Conservation (phyloP, 2,329 filamentous ascomycete species). For the Dryadomyces quercivorus region DNA sequence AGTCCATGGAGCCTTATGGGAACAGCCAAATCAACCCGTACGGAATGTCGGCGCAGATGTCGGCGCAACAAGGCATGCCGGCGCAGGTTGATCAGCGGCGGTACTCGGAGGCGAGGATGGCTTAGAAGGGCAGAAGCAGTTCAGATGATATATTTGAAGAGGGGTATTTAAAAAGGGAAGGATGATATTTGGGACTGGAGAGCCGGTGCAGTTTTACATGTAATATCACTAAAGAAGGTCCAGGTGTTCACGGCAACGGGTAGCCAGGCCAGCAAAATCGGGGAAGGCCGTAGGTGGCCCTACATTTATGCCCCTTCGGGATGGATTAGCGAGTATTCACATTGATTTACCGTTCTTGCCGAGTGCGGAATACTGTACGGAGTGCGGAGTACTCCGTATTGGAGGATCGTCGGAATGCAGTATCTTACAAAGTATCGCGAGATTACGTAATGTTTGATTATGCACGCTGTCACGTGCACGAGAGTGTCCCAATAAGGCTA, state of each 20-base stretch:
- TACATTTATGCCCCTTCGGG: not conserved
- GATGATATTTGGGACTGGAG: not conserved
- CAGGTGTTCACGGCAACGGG: not conserved
- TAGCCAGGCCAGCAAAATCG: not conserved
- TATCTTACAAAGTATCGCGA: no score
- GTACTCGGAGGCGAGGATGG: constrained; percentile 26
- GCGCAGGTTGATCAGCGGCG: constrained; percentile 43
- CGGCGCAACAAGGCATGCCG: constrained; percentile 39
- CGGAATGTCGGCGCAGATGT: constrained; percentile 40
- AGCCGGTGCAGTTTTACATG: not conserved
- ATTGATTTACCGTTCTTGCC: not conserved
- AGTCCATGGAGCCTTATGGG: constrained; percentile 37
- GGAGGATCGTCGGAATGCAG: no score
- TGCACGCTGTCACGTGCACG: constrained; percentile 3
- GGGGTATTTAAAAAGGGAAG: not conserved
- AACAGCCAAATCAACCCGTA: constrained; percentile 47
- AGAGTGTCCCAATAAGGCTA: constrained; percentile 12
- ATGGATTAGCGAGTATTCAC: not conserved
- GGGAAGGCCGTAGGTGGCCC: not conserved
- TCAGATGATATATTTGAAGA: not conserved
- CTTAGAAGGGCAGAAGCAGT: not conserved
- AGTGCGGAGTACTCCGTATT: not conserved
- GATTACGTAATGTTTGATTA: not conserved
- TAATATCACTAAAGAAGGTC: not conserved
- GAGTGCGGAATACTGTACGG: not conserved